Base-by-base conservation (phyloP, 345 rosid species). In the Geranium rotundifolium region DNA sequence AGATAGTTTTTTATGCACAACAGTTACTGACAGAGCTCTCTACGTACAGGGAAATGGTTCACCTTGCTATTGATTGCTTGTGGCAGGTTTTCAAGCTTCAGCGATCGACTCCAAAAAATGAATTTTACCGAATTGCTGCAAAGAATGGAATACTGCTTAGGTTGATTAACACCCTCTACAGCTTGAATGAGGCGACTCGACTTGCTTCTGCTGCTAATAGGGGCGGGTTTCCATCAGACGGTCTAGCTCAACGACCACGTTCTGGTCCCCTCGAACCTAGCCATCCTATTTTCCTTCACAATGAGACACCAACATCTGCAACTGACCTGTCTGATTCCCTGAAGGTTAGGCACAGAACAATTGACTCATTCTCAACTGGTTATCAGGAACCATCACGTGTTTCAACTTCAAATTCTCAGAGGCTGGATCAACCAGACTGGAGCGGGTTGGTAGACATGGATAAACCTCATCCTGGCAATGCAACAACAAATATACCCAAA, bases 61-160 rank as follows among this genome's bases (percentile, higher is more conserved):
- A 95, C 68, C 86, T 95, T 58, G 99, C 99, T 70, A 88, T 95
- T 70, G 99, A 95, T 65, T 96, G 97, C 82, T 90, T 88, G 92
- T 90, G 97, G 99, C 99, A 90, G 78, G 88, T 95, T 73, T 90
- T 90, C 81, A 90, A 90, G 82, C 97, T 90, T 73, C 95, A 86
- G 71, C 79, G 86, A 68, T 93, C 99, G 56, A 93, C 89, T 63
- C 89, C 97, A n/a, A 90, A 84, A 78, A 93, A 93, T 39, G 97
- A 90, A 75, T 93, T 93, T 63, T 93, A 97, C 71, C 84, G 85
- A 19, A 86, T 93, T 58, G 99, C 97, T 71, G 99, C 99, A 19
- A 93, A 90, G 75, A 85, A 86, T 75, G 96, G 97, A 61, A 88
- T 88, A 72, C 74, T 93, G 63, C 75, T 74, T 58, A 82, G 99